These are phyloP conservation scores for Blastocystis sp. DNA, from an alignment of 352 stramenopile species.

Conservation along the genomic window DNA sequence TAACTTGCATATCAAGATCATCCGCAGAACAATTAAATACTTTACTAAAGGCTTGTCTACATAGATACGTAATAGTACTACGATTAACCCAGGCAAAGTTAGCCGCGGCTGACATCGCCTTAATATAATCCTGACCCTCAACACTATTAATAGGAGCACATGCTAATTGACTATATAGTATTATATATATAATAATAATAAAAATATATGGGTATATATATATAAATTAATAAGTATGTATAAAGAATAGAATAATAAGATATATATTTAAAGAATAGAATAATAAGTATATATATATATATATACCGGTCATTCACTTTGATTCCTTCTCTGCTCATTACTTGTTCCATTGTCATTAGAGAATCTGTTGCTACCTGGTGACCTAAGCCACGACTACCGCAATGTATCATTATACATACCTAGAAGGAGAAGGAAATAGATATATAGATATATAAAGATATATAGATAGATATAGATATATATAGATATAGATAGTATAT, in stretches of 20 bases:
- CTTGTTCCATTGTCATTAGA: constrained; percentile 53
- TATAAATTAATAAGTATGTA: no score
- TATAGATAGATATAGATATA: no score
- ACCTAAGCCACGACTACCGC: constrained; percentile 52
- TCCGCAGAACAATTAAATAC: constrained; percentile 52
- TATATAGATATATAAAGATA: no score
- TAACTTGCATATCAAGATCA: constrained; percentile 61
- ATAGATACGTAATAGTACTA: constrained; percentile 56
- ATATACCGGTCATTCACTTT: constrained; percentile 55
- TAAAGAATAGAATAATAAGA: neutral
- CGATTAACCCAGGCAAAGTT: constrained; percentile 66
- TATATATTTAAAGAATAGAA: neutral
- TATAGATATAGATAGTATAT: no score
- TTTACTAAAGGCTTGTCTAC: constrained; percentile 56
- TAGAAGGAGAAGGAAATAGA: no score
- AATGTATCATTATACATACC: constrained; percentile 58
- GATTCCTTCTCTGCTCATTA: constrained; percentile 55
- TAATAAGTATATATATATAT: neutral
- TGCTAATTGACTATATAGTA: constrained; percentile 44
- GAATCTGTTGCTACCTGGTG: constrained; percentile 64
- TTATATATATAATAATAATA: no score
- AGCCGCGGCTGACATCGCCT: constrained; percentile 54
- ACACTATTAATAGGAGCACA: constrained; percentile 51
- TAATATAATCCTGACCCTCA: constrained; percentile 57
- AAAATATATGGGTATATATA: no score